A percentile compares a stretch with the other conserved stretches of the same genome.
Conservation (phyloP, 192 early-diverging fungal species). For the Chytriomyces sp. region DNA sequence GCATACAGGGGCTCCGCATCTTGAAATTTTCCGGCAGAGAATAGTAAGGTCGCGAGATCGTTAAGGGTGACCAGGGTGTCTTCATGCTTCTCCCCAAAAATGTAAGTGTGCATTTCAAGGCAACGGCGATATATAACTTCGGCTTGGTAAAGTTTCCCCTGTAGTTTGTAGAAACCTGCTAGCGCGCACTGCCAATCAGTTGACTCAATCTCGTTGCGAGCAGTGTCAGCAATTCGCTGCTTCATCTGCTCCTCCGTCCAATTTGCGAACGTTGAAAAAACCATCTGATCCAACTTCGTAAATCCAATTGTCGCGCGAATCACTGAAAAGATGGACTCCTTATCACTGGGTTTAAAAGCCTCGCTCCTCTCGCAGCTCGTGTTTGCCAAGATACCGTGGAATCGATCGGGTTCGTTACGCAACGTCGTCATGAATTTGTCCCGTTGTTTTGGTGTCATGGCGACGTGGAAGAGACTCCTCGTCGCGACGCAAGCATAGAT, state of each 20-base stretch:
- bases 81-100: background rate
- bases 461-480: constrained; percentile 1
- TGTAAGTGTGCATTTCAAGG: too few relatives aligned
- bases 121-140: too few relatives aligned
- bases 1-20: background rate
- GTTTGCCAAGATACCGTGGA: too few relatives aligned
- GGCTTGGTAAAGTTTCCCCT: too few relatives aligned
- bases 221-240: background rate
- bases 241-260: background rate
- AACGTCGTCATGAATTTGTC: too few relatives aligned
- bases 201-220: background rate
- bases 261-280: background rate
- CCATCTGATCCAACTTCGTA: background rate
- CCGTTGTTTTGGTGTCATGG: background rate
- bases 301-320: constrained; percentile 1
- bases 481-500: constrained; percentile 13
- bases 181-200: background rate
- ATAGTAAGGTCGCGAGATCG: background rate
- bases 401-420: too few relatives aligned
- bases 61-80: background rate
- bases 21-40: background rate
- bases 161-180: background rate
- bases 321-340: background rate
- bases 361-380: too few relatives aligned
- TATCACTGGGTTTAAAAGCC: too few relatives aligned